Base-by-base conservation (phyloP, 1,284 basidiomycete genomes). In the Tylopilus orsonianus region DNA sequence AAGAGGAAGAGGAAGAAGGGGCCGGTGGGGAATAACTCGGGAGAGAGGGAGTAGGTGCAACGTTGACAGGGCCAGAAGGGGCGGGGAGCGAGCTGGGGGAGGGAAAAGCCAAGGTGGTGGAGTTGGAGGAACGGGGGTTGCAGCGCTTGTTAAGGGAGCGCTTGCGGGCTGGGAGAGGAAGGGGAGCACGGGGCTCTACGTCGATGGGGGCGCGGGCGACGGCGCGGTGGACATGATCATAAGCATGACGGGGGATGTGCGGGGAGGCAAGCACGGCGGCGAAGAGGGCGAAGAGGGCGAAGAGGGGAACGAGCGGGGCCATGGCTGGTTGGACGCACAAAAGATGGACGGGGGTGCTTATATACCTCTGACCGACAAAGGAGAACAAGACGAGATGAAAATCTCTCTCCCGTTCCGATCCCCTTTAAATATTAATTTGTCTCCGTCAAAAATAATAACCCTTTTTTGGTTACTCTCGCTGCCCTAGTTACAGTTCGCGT, bases 211-310 rank as follows among this genome's bases (percentile, higher is more conserved):
- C 70, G 41, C 58, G 65, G 8, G 59, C 62, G 46, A 70, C 13
- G 44, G 55, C 62, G 40, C 61, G 65, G 52, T 65, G 72, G 0
- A 38, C 44, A 39, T 68, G 69, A 48, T 59, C 32, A 40, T 64
- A 40, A 6, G 41, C 49, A 53, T 68, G 62, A 43, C 71, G 71
- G 34, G 70, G 58, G 39, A 61, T 46, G 56, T 79, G 76, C 32
- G 75, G 77, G 33, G 72, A 75, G 1, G 75, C 68, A 46, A 78
- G 66, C 39, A 76, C 77, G 46, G 69, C 52, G 50, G 70, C 71
- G 26, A 73, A 69, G 58, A 75, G 61, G 57, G 73, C 65, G 60
- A 80, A 55, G 56, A 79, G 56, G 54, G 77, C 58, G 58, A 81
- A 35, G 65, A 77, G 54, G 53, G 61, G 64, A 60, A 66, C 48